phyloP scores from a whole-genome alignment of 495 filamentous ascomycete genomes.

The Lasiosphaeriaceae sp. region DNA sequence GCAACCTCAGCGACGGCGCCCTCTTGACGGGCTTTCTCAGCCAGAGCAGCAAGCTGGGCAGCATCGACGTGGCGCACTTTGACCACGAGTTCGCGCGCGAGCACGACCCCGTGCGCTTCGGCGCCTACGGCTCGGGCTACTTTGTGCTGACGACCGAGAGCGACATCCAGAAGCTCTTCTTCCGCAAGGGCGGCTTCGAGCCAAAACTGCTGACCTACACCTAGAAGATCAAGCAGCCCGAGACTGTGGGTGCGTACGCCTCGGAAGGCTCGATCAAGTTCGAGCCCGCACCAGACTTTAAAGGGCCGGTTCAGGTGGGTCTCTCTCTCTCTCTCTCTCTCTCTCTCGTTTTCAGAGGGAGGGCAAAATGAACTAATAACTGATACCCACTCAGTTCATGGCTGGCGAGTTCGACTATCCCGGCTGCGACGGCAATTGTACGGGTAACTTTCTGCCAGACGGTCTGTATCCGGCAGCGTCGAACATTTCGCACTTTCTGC shows the following conservation, averaged over 20 bases:
- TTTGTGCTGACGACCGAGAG: slow-evolving; percentile 33
- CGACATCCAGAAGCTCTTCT: slow-evolving; percentile 21
- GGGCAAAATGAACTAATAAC: background rate
- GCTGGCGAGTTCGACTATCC: slow-evolving; percentile 9
- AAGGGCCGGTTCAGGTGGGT: slow-evolving; percentile 43
- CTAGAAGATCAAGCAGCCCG: slow-evolving; percentile 37
- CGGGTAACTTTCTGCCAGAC: background rate
- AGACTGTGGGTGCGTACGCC: slow-evolving; percentile 39
- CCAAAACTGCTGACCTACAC: slow-evolving; percentile 16
- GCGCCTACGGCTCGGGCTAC: slow-evolving; percentile 39
- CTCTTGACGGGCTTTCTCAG: slow-evolving; percentile 52
- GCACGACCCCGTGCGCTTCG: slow-evolving; percentile 40
- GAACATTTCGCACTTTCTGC: slow-evolving; percentile 3
- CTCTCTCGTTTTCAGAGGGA: no score
- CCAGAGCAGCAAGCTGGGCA: slow-evolving; percentile 32
- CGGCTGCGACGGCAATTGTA: slow-evolving; percentile 5
- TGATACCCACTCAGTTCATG: background rate
- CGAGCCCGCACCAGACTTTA: slow-evolving; percentile 25
- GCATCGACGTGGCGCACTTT: slow-evolving; percentile 30
- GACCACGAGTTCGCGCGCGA: slow-evolving; percentile 42
- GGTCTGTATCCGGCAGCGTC: background rate
- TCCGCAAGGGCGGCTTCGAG: slow-evolving; percentile 16
- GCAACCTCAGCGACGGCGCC: slow-evolving; percentile 47
- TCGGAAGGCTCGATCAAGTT: slow-evolving; percentile 22
- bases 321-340: slow-evolving; percentile 1